Base-by-base conservation (phyloP, 805 yeast genomes). In the Ogataea haglerorum region DNA sequence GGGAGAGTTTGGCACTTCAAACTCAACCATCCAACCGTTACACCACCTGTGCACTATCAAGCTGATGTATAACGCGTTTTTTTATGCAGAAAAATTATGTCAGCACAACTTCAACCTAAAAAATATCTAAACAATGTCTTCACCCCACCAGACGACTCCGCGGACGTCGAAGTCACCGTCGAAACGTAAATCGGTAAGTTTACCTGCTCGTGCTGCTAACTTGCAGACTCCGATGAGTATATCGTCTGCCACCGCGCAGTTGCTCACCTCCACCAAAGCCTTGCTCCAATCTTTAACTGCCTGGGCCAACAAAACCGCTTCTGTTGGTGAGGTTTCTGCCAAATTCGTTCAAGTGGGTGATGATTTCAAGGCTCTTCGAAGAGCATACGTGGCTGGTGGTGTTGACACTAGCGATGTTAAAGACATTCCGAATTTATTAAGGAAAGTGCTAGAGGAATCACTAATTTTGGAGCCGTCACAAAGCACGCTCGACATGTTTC, bases 271-370 rank as follows among this genome's bases (percentile, higher is more conserved):
- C 1, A 89, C 98, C 0, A 91, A 91, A 54, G 89, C 86, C 43
- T 69, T 91, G 10, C 68, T 93, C n/a, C 95, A 87, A 53, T 75
- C 86, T 13, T 67, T 93, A 37, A 87, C 95, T 0, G 86, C 80
- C 46, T 93, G 99, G 99, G 90, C 98, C 1, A 72, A 78, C 46
- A 78, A 77, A 16, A 72, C 75, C n/a, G 89, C 87, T 5, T 73
- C 82, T 17, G 98, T 90, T 33, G 76, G 77, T 41, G 86, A 78
- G 47, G 97, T 93, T 2, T 87, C 96, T 2, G 87, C 89, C 53
- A 85, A 89, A 3, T 93, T 88, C 60, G 99, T 93, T 12, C 82
- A 79, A 49, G 73, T 93, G 21, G 99, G 99, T 0, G 93, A 90
- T 56, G 97, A 91, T 61, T 93, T 89, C 69, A 81, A 91, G 51